A percentile compares a stretch with the other conserved stretches of the same genome.
Evolutionary conservation across 2,329 filamentous ascomycete genomes (phyloP).

Genomic region (Epichloe gansuensis): DNA sequence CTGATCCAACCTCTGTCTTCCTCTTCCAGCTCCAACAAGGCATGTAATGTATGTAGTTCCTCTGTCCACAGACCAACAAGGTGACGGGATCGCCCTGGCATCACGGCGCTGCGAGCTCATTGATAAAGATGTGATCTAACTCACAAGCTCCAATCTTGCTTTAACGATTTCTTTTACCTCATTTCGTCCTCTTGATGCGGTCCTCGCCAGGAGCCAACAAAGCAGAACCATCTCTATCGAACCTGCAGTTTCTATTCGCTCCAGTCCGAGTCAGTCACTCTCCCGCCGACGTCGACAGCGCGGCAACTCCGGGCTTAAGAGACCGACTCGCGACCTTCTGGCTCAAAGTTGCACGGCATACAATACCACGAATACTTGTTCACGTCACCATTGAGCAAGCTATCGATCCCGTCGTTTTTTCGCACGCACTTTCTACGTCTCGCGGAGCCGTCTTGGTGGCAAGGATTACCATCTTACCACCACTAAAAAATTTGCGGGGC

Average conservation of each 20-base stretch:
- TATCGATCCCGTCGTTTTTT: too few species aligned
- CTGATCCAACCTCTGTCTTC: not conserved
- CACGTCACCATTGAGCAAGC: not conserved
- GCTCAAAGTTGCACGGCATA: not conserved
- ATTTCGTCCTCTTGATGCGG: not conserved
- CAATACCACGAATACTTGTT: not conserved
- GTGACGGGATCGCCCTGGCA: not conserved
- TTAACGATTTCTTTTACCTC: not conserved
- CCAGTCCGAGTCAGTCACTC: not conserved
- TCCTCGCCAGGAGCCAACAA: not conserved
- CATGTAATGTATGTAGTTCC: too few species aligned
- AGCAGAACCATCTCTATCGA: not conserved
- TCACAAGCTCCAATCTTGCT: not conserved
- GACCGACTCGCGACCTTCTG: not conserved
- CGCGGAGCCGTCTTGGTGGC: not conserved
- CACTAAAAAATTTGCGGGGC: not conserved
- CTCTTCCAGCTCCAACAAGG: not conserved
- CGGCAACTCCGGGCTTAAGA: slow-evolving; percentile 1
- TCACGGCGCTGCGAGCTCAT: not conserved
- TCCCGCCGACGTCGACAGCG: not conserved
- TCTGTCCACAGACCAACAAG: not conserved
- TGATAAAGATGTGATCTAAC: not conserved
- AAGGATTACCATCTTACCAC: not conserved
- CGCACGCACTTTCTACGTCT: not conserved
- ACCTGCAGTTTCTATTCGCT: not conserved